Percentiles rank a stretch among this genome's conserved stretches.
Conservation (phyloP, 2,329 filamentous ascomycete species). For the Talaromyces sp. region DNA sequence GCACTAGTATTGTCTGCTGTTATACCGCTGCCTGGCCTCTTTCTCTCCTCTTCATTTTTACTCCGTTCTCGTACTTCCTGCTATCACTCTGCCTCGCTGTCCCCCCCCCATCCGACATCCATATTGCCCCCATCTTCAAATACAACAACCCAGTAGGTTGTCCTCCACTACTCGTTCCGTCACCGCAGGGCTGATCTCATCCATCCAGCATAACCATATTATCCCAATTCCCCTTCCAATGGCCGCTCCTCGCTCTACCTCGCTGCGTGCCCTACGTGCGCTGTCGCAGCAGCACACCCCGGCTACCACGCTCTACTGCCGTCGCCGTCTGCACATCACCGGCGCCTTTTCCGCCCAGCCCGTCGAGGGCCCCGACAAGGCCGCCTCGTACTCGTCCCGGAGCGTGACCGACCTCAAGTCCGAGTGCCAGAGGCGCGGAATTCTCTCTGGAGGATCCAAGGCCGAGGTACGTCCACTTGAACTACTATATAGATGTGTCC, state of each 20-base stretch:
- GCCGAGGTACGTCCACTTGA: conserved; percentile 38
- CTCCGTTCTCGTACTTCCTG: background rate
- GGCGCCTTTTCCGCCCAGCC: conserved; percentile 52
- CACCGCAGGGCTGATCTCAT: background rate
- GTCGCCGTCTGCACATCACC: conserved; percentile 55
- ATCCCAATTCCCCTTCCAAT: conserved; percentile 20
- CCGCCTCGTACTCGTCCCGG: conserved; percentile 46
- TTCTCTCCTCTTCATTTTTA: background rate
- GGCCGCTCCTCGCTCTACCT: conserved; percentile 41
- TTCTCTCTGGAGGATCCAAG: conserved; percentile 44
- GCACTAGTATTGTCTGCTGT: background rate
- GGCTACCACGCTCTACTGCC: conserved; percentile 23
- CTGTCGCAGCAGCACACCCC: conserved; percentile 34
- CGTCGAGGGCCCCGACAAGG: conserved; percentile 46
- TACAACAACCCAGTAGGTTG: background rate
- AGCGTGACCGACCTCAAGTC: conserved; percentile 46
- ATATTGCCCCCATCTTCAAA: background rate
- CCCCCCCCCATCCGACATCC: background rate
- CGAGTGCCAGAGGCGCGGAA: conserved; percentile 47
- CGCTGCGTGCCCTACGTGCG: conserved; percentile 40
- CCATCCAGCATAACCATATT: background rate
- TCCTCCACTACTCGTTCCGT: background rate
- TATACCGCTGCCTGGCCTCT: background rate
- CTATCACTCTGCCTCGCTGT: background rate
- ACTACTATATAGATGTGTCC: too few relatives aligned